Percentiles rank a stretch among this genome's conserved stretches.
phyloP scores from a whole-genome alignment of 2,329 filamentous ascomycete species.

The Anthostomella pinea region DNA sequence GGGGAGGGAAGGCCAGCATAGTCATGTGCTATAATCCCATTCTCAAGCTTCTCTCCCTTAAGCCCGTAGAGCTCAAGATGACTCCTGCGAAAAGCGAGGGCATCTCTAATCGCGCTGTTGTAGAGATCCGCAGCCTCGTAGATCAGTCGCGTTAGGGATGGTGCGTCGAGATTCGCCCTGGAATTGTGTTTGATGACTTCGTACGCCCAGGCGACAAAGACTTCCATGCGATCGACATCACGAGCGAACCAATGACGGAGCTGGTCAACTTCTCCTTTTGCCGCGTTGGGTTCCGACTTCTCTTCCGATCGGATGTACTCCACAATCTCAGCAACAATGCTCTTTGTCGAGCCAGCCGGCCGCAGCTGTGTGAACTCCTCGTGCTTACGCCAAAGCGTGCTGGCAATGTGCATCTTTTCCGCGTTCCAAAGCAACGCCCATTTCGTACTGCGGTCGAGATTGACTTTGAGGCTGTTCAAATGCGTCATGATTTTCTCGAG shows the following conservation, averaged over 20 bases:
- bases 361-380: constrained; percentile 64
- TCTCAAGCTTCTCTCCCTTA: constrained; percentile 59
- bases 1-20: constrained; percentile 73
- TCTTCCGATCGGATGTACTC: constrained; percentile 73
- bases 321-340: constrained; percentile 71
- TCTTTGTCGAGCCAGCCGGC: constrained; percentile 60
- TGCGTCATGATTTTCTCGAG: constrained; percentile 73
- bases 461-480: constrained; percentile 62
- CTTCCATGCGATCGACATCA: constrained; percentile 68
- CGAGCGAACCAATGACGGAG: constrained; percentile 86
- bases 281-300: constrained; percentile 64
- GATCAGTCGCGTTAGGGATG: constrained; percentile 52
- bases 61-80: constrained; percentile 74
- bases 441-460: constrained; percentile 64
- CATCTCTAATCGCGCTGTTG: constrained; percentile 67
- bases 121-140: constrained; percentile 66
- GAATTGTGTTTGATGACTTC: constrained; percentile 73
- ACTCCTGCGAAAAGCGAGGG: constrained; percentile 68
- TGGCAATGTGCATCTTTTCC: constrained; percentile 82
- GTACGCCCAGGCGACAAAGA: constrained; percentile 76
- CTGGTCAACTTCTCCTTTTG: constrained; percentile 69
- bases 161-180: constrained; percentile 56
- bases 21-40: constrained; percentile 60
- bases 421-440: constrained; percentile 87
- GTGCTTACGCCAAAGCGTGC: constrained; percentile 76